phyloP scores from a whole-genome alignment of 129 eudicot species.

The Cynara cardunculus region DNA sequence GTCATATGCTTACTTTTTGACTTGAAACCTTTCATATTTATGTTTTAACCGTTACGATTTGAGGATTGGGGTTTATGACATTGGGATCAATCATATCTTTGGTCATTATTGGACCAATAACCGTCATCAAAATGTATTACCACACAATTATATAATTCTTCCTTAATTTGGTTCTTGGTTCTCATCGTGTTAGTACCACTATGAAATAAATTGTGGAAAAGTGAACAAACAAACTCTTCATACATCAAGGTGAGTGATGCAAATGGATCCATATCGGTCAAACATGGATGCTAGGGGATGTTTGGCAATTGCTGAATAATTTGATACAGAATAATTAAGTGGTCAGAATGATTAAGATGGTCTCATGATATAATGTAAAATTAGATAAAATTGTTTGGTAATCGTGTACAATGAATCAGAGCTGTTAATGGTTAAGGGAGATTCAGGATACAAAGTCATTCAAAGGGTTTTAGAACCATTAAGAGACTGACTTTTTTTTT shows the following conservation, averaged over 20 bases:
- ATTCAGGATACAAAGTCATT: no score
- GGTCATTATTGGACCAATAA: neutral
- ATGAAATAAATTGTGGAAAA: neutral
- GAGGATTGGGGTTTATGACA: neutral
- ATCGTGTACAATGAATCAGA: no score
- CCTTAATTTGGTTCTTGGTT: neutral
- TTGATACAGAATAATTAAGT: no score
- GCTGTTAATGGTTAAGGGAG: no score
- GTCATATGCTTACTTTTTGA: neutral
- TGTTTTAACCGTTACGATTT: no score
- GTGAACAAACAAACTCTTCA: neutral
- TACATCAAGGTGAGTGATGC: neutral
- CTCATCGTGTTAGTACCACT: neutral
- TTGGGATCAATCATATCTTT: no score
- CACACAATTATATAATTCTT: neutral
- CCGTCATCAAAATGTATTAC: neutral
- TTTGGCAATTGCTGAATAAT: no score
- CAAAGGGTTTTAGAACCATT: no score
- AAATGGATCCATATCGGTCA: slow-evolving; percentile 21
- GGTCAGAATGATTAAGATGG: no score
- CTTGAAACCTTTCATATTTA: neutral
- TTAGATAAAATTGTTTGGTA: no score
- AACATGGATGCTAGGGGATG: slow-evolving; percentile 22
- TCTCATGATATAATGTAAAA: no score
- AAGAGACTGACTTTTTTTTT: no score